Conservation (phyloP, 2,329 filamentous ascomycete species). For the Trichothecium sympodiale region DNA sequence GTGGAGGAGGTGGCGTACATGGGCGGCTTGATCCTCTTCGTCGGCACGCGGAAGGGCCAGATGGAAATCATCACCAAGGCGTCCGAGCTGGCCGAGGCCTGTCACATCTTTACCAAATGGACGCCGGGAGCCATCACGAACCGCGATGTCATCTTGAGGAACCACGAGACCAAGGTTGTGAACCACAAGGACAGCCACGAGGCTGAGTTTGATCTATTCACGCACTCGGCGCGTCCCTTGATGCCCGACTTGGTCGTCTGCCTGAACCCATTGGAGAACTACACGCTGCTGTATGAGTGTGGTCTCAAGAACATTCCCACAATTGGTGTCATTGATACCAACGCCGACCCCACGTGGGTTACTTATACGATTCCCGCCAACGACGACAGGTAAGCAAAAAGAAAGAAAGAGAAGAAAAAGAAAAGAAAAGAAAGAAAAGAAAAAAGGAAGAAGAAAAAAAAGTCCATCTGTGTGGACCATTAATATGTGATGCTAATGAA, state of each 20-base stretch:
- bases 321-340: constrained; percentile 89
- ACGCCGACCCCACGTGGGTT: constrained; percentile 84
- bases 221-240: constrained; percentile 53
- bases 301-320: constrained; percentile 80
- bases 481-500: too few species aligned
- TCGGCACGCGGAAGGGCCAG: constrained; percentile 76
- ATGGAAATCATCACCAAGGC: constrained; percentile 71
- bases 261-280: constrained; percentile 88
- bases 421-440: too few species aligned
- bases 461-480: too few species aligned
- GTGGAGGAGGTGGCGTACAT: constrained; percentile 76
- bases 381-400: constrained; percentile 83
- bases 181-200: constrained; percentile 57
- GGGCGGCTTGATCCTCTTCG: constrained; percentile 82
- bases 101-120: constrained; percentile 89
- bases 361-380: constrained; percentile 96
- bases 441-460: too few species aligned
- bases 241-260: constrained; percentile 87
- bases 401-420: too few species aligned
- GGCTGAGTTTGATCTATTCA: constrained; percentile 52
- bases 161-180: constrained; percentile 61
- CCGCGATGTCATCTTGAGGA: constrained; percentile 73
- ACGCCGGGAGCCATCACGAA: constrained; percentile 88
- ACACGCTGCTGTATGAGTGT: constrained; percentile 82
- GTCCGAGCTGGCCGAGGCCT: constrained; percentile 65